Evolutionary conservation across 2,329 filamentous ascomycete species (phyloP).

Genomic region (Beauveria varroae): DNA sequence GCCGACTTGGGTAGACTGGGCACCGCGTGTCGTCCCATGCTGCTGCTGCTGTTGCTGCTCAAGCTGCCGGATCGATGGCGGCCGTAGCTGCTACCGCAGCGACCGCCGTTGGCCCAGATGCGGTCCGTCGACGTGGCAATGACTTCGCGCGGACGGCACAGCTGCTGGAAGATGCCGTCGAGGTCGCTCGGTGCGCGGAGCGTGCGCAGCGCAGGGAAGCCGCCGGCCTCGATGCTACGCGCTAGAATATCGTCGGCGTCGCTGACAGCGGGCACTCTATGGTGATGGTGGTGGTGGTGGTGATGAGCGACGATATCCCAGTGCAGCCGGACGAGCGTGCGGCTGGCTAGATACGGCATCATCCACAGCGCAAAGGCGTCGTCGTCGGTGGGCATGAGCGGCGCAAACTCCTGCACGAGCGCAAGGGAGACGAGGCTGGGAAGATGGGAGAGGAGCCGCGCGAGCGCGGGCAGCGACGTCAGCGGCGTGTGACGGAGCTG

Average conservation of each 20-base stretch:
- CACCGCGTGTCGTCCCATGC: neutral
- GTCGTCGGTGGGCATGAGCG: conserved; percentile 42
- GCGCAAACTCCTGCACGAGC: conserved; percentile 47
- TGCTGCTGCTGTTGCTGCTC: conserved; percentile 16
- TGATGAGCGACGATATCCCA: conserved; percentile 55
- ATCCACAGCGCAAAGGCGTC: conserved; percentile 50
- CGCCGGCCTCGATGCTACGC: conserved; percentile 50
- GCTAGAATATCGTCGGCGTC: conserved; percentile 56
- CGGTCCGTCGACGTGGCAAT: conserved; percentile 45
- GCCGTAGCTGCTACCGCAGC: conserved; percentile 8
- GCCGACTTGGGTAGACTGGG: conserved; percentile 24
- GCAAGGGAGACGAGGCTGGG: conserved; percentile 40
- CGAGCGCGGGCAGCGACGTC: conserved; percentile 48
- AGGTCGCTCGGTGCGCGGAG: conserved; percentile 63
- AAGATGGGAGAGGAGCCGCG: conserved; percentile 52
- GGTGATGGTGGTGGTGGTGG: too few relatives aligned
- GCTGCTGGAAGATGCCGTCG: conserved; percentile 58
- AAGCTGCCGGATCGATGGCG: conserved; percentile 17
- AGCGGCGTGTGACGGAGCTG: conserved; percentile 50
- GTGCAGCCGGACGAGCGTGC: conserved; percentile 46
- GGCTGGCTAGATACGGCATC: conserved; percentile 55
- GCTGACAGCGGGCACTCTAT: conserved; percentile 26
- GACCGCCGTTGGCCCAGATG: conserved; percentile 21
- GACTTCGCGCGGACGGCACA: conserved; percentile 56
- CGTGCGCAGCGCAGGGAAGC: conserved; percentile 53